These are phyloP conservation scores for Fomitopsis pinicola DNA, from an alignment of 1,284 basidiomycete genomes.

Conservation along the genomic window DNA sequence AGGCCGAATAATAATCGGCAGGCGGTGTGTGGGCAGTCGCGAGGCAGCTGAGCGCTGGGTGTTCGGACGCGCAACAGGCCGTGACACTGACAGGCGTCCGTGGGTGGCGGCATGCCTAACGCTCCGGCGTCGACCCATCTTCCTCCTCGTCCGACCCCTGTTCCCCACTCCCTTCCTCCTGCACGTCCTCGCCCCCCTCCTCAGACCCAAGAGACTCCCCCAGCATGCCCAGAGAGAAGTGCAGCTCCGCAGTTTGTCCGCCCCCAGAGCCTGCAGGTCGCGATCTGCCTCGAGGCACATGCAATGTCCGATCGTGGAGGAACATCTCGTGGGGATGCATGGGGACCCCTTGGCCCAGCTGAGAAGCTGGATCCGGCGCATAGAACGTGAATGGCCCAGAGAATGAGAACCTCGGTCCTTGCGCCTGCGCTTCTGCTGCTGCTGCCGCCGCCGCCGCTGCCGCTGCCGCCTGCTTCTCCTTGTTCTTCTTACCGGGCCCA, in stretches of 20 bases:
- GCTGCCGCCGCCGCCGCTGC: neutral
- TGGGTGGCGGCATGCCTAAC: neutral
- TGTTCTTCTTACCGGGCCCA: slow-evolving; percentile 61
- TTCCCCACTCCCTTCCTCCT: neutral
- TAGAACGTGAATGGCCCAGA: slow-evolving; percentile 8
- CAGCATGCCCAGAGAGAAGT: neutral
- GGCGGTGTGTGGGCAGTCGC: too few species aligned
- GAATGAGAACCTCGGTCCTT: neutral
- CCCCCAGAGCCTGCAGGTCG: neutral
- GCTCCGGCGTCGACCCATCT: neutral
- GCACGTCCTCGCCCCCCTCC: neutral
- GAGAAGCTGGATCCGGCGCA: neutral
- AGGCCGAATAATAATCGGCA: neutral
- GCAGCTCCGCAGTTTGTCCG: neutral
- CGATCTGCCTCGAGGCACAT: neutral
- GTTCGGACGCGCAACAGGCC: too few species aligned
- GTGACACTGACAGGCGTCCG: neutral
- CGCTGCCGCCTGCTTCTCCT: slow-evolving; percentile 18
- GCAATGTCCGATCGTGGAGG: neutral
- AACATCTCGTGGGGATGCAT: neutral
- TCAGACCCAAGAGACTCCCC: neutral
- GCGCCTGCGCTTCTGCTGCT: neutral
- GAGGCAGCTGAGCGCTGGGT: too few species aligned
- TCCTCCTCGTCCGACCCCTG: slow-evolving; percentile 4
- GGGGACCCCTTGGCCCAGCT: neutral